Evolutionary conservation across 2,329 filamentous ascomycete species (phyloP).

Genomic region (Fusarium coffeatum): DNA sequence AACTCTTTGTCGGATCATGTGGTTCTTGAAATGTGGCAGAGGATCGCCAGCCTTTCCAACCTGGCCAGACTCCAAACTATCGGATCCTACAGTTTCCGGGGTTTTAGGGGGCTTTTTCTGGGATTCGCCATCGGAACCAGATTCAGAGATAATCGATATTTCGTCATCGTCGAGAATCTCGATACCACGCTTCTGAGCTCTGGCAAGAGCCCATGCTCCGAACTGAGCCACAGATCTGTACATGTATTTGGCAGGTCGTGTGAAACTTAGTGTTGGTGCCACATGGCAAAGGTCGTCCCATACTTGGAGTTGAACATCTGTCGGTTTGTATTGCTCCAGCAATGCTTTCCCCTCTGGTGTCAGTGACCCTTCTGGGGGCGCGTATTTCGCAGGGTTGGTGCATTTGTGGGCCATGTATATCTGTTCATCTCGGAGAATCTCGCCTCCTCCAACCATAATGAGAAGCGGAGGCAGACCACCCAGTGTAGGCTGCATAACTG

Average conservation of each 20-base stretch:
- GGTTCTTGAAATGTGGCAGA: conserved; percentile 79
- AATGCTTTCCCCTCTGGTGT: conserved; percentile 69
- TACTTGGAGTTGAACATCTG: conserved; percentile 91
- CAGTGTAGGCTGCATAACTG: conserved; percentile 85
- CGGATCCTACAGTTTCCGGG: conserved; percentile 24
- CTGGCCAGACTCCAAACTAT: conserved; percentile 47
- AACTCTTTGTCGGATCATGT: conserved; percentile 94
- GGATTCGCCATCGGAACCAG: conserved; percentile 54
- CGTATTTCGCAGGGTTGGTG: conserved; percentile 82
- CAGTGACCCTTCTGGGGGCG: conserved; percentile 72
- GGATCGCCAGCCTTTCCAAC: conserved; percentile 90
- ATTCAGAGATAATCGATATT: conserved; percentile 78
- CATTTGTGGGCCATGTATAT: conserved; percentile 96
- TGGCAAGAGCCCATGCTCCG: conserved; percentile 87
- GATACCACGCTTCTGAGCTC: conserved; percentile 82
- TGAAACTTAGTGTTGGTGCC: conserved; percentile 92
- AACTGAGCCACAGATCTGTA: conserved; percentile 93
- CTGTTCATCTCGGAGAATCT: conserved; percentile 92
- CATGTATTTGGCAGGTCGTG: conserved; percentile 95
- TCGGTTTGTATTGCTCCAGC: conserved; percentile 78
- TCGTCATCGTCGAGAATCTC: conserved; percentile 84
- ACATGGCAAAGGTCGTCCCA: conserved; percentile 98
- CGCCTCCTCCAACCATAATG: conserved; percentile 87
- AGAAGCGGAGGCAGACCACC: conserved; percentile 90
- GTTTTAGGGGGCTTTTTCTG: conserved; percentile 40